Percentiles rank a stretch among this genome's conserved stretches.
Conservation (phyloP, 1,284 basidiomycete genomes). For the Golubevia pallescens region DNA sequence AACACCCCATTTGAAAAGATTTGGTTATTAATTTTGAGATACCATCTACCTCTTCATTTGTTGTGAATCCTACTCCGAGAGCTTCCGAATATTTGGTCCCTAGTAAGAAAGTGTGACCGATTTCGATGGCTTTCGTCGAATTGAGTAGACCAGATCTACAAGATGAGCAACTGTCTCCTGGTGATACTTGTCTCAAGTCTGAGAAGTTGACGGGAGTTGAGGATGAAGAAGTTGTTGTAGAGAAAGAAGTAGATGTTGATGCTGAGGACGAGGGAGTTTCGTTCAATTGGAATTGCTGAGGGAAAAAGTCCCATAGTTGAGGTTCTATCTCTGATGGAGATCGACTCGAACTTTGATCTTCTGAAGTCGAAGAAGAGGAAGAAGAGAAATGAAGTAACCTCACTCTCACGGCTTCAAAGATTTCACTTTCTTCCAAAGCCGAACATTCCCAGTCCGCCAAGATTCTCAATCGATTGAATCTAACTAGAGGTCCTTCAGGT, state of each 20-base stretch:
- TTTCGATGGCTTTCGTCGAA: slow-evolving; percentile 55
- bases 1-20: slow-evolving; percentile 65
- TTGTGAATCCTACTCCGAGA: slow-evolving; percentile 36
- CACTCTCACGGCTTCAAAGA: slow-evolving; percentile 25
- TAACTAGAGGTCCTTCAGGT: slow-evolving; percentile 40
- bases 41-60: not conserved
- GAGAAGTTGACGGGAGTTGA: no score
- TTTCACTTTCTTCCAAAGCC: slow-evolving; percentile 27
- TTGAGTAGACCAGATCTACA: slow-evolving; percentile 19
- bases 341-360: no score
- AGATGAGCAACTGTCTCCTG: slow-evolving; percentile 42
- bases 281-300: slow-evolving; percentile 18
- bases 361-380: not conserved
- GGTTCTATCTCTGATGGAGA: no score
- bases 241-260: no score
- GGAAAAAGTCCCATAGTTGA: slow-evolving; percentile 24
- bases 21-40: slow-evolving; percentile 11
- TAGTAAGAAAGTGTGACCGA: slow-evolving; percentile 65
- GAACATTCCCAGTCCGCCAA: slow-evolving; percentile 33
- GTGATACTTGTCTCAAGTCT: no score
- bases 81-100: slow-evolving; percentile 59
- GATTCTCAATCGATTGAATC: slow-evolving; percentile 26
- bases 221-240: no score
- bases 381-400: not conserved
- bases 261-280: no score